Evolutionary conservation across 208 protist genomes (phyloP).

Genomic region (Vickermania spadyakhi): DNA sequence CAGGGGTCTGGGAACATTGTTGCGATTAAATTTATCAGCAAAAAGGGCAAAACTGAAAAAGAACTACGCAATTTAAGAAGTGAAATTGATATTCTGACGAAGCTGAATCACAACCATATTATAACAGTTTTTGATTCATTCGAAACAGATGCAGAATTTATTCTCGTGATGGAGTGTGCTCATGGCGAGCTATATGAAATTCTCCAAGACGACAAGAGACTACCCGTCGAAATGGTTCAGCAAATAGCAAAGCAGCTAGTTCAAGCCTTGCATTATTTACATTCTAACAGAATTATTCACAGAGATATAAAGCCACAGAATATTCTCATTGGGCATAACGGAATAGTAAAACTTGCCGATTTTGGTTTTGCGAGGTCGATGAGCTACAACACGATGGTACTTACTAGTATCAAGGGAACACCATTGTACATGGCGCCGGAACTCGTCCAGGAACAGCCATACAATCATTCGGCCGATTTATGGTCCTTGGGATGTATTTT

Average conservation of each 20-base stretch:
- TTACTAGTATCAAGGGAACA: conserved; percentile 95
- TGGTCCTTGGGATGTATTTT: conserved; percentile 98
- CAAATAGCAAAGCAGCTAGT: conserved; percentile 95
- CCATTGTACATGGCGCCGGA: conserved; percentile 97
- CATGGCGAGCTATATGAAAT: conserved; percentile 95
- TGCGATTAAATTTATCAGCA: conserved; percentile 98
- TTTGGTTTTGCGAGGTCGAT: conserved; percentile 97
- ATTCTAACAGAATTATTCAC: conserved; percentile 97
- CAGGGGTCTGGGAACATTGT: conserved; percentile 92
- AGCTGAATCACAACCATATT: conserved; percentile 95
- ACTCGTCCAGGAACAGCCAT: conserved; percentile 91
- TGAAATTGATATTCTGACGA: conserved; percentile 95
- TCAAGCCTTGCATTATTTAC: conserved; percentile 95
- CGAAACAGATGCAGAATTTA: conserved; percentile 93
- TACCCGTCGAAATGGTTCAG: conserved; percentile 88
- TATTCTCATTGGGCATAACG: conserved; percentile 93
- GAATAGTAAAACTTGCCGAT: conserved; percentile 95
- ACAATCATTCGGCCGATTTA: conserved; percentile 93
- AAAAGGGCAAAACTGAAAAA: conserved; percentile 92
- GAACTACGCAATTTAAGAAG: conserved; percentile 87
- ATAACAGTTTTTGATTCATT: conserved; percentile 95
- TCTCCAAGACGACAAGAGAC: conserved; percentile 90
- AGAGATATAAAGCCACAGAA: conserved; percentile 95
- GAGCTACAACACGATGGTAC: conserved; percentile 92
- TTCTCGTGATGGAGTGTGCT: conserved; percentile 89